Percentiles rank a stretch among this genome's conserved stretches.
phyloP scores from a whole-genome alignment of 2,329 filamentous ascomycete genomes.

The Penicillium sp. region DNA sequence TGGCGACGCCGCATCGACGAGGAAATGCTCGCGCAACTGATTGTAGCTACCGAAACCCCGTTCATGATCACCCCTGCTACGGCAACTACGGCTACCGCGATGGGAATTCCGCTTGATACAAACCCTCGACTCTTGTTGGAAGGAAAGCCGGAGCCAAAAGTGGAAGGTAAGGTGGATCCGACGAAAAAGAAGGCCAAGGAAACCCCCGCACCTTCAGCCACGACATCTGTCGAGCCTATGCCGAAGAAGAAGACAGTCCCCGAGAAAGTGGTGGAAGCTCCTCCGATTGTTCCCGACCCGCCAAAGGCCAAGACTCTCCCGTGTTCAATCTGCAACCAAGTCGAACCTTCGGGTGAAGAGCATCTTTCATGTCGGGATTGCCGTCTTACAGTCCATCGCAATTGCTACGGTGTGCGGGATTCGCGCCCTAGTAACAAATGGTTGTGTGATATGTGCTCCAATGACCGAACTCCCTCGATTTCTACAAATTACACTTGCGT shows the following conservation, averaged over 20 bases:
- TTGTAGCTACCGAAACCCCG: constrained; percentile 48
- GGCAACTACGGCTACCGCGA: constrained; percentile 46
- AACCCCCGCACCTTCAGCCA: constrained; percentile 49
- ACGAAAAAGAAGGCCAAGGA: constrained; percentile 61
- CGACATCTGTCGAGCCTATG: constrained; percentile 45
- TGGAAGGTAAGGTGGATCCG: constrained; percentile 45
- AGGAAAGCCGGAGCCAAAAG: constrained; percentile 38
- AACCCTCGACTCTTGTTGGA: constrained; percentile 35
- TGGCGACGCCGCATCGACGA: constrained; percentile 91
- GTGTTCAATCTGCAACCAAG: constrained; percentile 77
- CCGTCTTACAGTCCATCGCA: constrained; percentile 83
- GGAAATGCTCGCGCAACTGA: constrained; percentile 61
- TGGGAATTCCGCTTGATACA: constrained; percentile 42
- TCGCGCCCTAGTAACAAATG: constrained; percentile 71
- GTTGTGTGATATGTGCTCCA: constrained; percentile 93
- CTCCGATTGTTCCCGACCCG: constrained; percentile 69
- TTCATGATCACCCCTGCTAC: constrained; percentile 45
- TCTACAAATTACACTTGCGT: constrained; percentile 96
- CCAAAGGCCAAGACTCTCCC: constrained; percentile 77
- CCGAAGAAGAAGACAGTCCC: constrained; percentile 63
- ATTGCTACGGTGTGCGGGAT: constrained; percentile 85
- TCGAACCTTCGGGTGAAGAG: constrained; percentile 70
- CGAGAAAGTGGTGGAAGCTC: constrained; percentile 57
- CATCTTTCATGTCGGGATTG: constrained; percentile 82
- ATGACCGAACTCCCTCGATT: constrained; percentile 86